Conservation (phyloP, 495 filamentous ascomycete genomes). For the Bathelium albidoporum region DNA sequence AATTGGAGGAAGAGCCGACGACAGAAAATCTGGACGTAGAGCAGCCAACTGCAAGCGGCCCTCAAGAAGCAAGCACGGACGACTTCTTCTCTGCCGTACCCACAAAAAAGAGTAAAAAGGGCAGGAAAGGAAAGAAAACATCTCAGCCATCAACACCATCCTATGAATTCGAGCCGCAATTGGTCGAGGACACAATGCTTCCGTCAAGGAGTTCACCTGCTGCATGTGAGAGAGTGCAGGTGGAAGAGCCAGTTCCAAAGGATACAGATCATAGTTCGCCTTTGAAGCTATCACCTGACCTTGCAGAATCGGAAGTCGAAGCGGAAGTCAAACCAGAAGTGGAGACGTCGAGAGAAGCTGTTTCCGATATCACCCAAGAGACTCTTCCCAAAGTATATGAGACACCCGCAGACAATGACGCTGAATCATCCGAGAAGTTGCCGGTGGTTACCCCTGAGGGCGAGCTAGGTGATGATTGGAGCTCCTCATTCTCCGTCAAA, state of each 20-base stretch:
- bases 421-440: neutral
- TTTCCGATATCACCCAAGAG: neutral
- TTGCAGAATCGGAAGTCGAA: neutral
- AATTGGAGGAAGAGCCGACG: constrained; percentile 21
- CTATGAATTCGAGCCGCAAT: neutral
- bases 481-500: neutral
- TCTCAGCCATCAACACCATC: neutral
- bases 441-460: neutral
- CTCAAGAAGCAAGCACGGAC: neutral
- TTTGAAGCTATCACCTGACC: too few species aligned
- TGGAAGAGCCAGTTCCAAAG: too few species aligned
- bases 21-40: constrained; percentile 19
- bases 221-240: too few species aligned
- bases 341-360: neutral
- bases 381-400: too few species aligned
- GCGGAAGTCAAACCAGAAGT: too few species aligned
- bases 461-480: neutral
- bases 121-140: constrained; percentile 19
- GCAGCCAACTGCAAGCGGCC: neutral
- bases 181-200: neutral
- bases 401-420: neutral
- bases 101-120: constrained; percentile 3
- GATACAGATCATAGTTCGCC: too few species aligned
- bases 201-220: neutral
- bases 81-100: neutral